Conservation (phyloP, 2,329 filamentous ascomycete genomes). For the Cercospora sojina region DNA sequence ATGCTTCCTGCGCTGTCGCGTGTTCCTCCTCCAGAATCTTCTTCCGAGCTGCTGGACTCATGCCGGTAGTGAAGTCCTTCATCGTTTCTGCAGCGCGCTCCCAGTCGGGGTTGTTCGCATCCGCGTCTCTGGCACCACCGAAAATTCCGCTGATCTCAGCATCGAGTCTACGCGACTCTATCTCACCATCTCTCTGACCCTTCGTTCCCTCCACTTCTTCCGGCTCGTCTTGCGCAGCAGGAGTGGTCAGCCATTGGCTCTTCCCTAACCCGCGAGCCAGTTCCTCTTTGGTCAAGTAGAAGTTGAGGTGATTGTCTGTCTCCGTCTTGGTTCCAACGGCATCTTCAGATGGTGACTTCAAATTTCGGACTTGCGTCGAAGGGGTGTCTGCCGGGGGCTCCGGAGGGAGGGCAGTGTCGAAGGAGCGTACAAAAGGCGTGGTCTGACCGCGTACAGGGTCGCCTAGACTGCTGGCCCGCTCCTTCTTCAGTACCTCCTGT, state of each 20-base stretch:
- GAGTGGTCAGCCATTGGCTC: constrained; percentile 59
- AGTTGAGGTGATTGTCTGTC: constrained; percentile 61
- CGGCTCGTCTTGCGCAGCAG: constrained; percentile 9
- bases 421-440: constrained; percentile 81
- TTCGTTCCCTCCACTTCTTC: not conserved
- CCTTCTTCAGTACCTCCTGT: constrained; percentile 65
- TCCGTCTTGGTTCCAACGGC: constrained; percentile 29
- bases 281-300: constrained; percentile 68
- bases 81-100: constrained; percentile 3
- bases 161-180: not conserved
- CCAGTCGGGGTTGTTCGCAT: constrained; percentile 17
- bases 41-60: constrained; percentile 50
- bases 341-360: constrained; percentile 16
- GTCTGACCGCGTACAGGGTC: constrained; percentile 75
- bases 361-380: constrained; percentile 20
- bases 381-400: constrained; percentile 31
- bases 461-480: constrained; percentile 66
- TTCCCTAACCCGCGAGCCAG: constrained; percentile 64
- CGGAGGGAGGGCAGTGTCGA: constrained; percentile 60
- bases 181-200: not conserved
- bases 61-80: constrained; percentile 32
- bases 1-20: constrained; percentile 69
- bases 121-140: not conserved
- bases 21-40: constrained; percentile 34
- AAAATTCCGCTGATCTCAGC: constrained; percentile 4